Evolutionary conservation across 2,329 filamentous ascomycete species (phyloP).

Genomic region (Fusarium mangiferae): DNA sequence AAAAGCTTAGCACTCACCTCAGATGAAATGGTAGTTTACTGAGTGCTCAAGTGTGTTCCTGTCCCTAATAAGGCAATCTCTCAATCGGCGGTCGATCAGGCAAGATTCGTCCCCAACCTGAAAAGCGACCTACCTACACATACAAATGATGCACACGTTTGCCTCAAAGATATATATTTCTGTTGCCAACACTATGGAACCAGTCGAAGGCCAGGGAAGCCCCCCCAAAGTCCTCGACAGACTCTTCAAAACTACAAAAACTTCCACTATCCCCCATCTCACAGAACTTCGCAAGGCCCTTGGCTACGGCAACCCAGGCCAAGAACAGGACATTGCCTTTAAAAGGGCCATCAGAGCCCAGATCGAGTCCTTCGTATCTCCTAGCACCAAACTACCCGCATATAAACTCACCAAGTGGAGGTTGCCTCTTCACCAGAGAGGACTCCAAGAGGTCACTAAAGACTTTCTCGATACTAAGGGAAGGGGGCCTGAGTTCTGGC

Average conservation of each 20-base stretch:
- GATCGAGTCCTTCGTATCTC: conserved; percentile 12
- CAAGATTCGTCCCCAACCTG: background rate
- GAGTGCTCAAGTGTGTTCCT: background rate
- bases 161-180: background rate
- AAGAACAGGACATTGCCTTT: conserved; percentile 26
- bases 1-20: background rate
- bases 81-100: background rate
- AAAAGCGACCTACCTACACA: background rate
- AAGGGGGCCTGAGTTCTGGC: conserved; percentile 35
- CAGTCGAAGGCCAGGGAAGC: background rate
- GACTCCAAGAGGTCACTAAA: conserved; percentile 27
- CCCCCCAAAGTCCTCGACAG: background rate
- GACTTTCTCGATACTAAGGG: conserved; percentile 24
- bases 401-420: conserved; percentile 23
- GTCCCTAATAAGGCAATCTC: background rate
- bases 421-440: conserved; percentile 19
- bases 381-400: background rate
- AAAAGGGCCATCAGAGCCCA: conserved; percentile 20
- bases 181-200: conserved; percentile 2
- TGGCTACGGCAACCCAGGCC: conserved; percentile 21
- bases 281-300: conserved; percentile 29
- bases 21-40: background rate
- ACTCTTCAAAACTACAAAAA: conserved; percentile 15
- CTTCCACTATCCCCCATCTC: conserved; percentile 18
- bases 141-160: background rate